phyloP scores from a whole-genome alignment of 169 alveolate species.

The Perkinsus olseni region DNA sequence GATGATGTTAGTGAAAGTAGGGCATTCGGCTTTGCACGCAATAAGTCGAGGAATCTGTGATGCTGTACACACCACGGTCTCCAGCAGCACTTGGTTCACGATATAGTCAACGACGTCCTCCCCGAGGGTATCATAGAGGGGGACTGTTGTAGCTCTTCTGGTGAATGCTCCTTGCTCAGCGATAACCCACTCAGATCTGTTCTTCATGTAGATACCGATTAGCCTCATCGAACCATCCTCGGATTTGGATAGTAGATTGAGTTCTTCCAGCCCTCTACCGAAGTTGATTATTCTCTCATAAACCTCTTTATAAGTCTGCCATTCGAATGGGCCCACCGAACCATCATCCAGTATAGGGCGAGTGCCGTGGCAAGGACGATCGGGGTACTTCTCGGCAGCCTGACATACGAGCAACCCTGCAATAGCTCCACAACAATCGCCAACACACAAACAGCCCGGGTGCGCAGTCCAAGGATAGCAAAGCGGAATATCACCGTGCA shows the following conservation, averaged over 20 bases:
- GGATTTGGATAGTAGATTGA: background rate
- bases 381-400: constrained; percentile 20
- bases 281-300: background rate
- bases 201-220: constrained; percentile 63
- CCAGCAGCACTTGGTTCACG: constrained; percentile 40
- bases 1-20: constrained; percentile 21
- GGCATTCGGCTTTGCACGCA: background rate
- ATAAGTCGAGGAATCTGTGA: constrained; percentile 16
- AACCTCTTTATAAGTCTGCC: constrained; percentile 36
- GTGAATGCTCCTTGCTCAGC: constrained; percentile 59
- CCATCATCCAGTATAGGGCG: constrained; percentile 22
- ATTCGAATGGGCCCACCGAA: constrained; percentile 18
- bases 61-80: constrained; percentile 34
- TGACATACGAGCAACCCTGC: background rate
- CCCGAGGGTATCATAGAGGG: constrained; percentile 66
- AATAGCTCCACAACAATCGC: no score
- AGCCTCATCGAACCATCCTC: constrained; percentile 22
- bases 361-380: constrained; percentile 35
- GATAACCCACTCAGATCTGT: constrained; percentile 71
- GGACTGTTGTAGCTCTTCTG: constrained; percentile 45
- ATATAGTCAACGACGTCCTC: constrained; percentile 51
- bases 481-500: background rate
- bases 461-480: no score
- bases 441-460: no score
- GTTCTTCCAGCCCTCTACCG: background rate